Conservation (phyloP, 179 eudicot species). For the Silene coronaria region DNA sequence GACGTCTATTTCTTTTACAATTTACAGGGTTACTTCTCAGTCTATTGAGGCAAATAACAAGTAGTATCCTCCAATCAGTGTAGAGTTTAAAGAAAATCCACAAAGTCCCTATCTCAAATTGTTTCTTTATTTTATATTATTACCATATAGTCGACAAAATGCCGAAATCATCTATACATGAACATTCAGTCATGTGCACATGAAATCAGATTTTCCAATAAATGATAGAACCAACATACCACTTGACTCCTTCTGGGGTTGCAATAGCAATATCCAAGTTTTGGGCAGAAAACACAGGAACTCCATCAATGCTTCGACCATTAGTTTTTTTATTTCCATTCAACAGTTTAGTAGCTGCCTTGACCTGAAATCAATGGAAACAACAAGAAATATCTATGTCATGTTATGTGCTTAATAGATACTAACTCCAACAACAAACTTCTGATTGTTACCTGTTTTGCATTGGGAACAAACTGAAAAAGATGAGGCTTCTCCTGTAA, state of each 20-base stretch:
- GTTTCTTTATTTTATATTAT: too few species aligned
- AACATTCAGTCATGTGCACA: not conserved
- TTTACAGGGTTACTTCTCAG: too few species aligned
- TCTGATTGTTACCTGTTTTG: slow-evolving; percentile 55
- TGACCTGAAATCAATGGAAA: slow-evolving; percentile 47
- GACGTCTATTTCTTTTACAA: too few species aligned
- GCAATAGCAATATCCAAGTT: slow-evolving; percentile 92
- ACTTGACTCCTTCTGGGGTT: slow-evolving; percentile 79
- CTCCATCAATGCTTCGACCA: slow-evolving; percentile 59
- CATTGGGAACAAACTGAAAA: slow-evolving; percentile 83
- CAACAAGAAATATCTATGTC: slow-evolving; percentile 4
- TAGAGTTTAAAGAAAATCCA: too few species aligned
- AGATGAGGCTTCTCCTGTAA: slow-evolving; percentile 85
- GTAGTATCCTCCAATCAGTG: too few species aligned
- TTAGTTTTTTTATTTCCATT: slow-evolving; percentile 42
- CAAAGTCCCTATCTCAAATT: too few species aligned
- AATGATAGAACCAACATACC: slow-evolving; percentile 36
- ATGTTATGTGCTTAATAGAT: slow-evolving; percentile 1
- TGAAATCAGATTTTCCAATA: not conserved
- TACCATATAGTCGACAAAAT: too few species aligned
- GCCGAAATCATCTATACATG: not conserved
- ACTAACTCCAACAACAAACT: not conserved
- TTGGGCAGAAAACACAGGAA: slow-evolving; percentile 89
- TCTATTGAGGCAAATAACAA: too few species aligned
- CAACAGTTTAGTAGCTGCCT: slow-evolving; percentile 81